These are phyloP conservation scores for Acacia concinna DNA, from an alignment of 331 rosid species.

Conservation along the genomic window DNA sequence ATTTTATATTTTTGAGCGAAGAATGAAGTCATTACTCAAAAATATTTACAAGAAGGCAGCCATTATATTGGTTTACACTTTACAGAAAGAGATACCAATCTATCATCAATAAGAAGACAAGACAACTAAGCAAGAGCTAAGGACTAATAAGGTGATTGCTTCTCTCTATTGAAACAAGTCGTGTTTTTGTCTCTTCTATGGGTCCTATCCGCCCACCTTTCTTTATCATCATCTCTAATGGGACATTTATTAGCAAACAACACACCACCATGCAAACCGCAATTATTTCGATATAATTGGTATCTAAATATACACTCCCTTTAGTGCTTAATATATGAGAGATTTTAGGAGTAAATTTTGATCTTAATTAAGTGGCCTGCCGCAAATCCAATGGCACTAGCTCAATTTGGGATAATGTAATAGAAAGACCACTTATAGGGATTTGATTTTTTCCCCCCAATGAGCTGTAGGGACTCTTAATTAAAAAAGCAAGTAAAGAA, in stretches of 20 bases:
- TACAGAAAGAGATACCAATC: neutral
- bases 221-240: neutral
- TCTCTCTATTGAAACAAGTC: neutral
- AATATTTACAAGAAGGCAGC: too few relatives aligned
- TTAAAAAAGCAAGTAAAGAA: too few relatives aligned
- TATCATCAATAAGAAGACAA: neutral
- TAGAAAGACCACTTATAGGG: neutral
- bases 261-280: neutral
- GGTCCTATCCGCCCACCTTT: neutral
- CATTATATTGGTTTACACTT: neutral
- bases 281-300: neutral
- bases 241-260: slow-evolving; percentile 4
- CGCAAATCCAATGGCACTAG: neutral
- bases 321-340: too few relatives aligned
- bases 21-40: too few relatives aligned
- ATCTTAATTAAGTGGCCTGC: neutral
- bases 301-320: too few relatives aligned
- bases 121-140: neutral
- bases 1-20: too few relatives aligned
- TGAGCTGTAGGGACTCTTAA: too few relatives aligned
- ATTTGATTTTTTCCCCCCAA: too few relatives aligned
- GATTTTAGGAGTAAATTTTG: too few relatives aligned
- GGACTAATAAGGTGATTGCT: neutral
- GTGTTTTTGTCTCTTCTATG: neutral
- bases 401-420: slow-evolving; percentile 30